phyloP scores from a whole-genome alignment of 2,329 filamentous ascomycete genomes.

The Ophiostoma populinum region DNA sequence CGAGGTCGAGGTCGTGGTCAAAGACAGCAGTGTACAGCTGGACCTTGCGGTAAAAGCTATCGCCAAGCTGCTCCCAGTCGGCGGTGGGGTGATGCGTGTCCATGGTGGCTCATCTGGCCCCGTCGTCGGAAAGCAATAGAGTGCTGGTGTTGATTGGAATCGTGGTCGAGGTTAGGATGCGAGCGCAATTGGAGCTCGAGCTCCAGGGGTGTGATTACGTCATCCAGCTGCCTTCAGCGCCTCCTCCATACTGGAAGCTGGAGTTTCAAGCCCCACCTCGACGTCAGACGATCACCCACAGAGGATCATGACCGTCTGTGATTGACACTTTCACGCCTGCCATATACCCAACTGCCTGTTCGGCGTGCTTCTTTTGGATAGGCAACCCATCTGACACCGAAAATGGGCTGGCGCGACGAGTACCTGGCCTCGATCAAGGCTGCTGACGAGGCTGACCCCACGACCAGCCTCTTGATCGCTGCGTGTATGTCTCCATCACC shows the following conservation, averaged over 20 bases:
- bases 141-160: background rate
- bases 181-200: no score
- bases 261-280: no score
- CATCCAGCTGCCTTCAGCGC: no score
- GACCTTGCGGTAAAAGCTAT: slow-evolving; percentile 88
- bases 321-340: no score
- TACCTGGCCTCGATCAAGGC: slow-evolving; percentile 61
- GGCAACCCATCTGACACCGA: no score
- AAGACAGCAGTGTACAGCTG: slow-evolving; percentile 89
- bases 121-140: background rate
- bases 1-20: slow-evolving; percentile 81
- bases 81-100: slow-evolving; percentile 52
- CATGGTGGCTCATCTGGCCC: slow-evolving; percentile 21
- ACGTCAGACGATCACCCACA: no score
- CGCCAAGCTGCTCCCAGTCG: slow-evolving; percentile 87
- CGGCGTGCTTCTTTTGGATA: no score
- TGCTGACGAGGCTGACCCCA: slow-evolving; percentile 47
- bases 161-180: background rate
- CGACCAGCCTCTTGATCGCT: slow-evolving; percentile 52
- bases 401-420: slow-evolving; percentile 60
- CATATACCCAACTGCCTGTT: no score
- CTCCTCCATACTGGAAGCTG: no score
- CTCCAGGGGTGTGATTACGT: no score
- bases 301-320: no score
- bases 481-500: slow-evolving; percentile 42